These are phyloP conservation scores for Babjeviella inositovora DNA, from an alignment of 805 yeast species.

Conservation along the genomic window DNA sequence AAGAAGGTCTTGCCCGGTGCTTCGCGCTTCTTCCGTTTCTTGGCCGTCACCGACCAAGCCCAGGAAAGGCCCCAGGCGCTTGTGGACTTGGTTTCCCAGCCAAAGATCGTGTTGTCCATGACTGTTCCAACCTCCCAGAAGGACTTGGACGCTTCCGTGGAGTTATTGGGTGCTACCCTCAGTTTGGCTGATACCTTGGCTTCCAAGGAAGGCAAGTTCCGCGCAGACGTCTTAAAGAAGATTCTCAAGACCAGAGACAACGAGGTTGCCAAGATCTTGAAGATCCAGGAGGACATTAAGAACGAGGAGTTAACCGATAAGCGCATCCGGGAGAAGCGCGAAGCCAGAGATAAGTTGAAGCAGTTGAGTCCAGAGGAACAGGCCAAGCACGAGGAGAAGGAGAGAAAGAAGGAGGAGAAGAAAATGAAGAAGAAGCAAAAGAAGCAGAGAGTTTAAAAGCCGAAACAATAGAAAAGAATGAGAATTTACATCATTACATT, in stretches of 20 bases:
- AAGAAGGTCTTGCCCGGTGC: conserved; percentile 23
- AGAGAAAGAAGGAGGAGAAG: conserved; percentile 68
- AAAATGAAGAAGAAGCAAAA: conserved; percentile 53
- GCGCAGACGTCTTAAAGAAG: conserved; percentile 65
- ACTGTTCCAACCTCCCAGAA: conserved; percentile 28
- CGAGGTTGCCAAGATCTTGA: conserved; percentile 57
- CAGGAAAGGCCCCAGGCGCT: conserved; percentile 49
- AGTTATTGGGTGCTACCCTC: conserved; percentile 38
- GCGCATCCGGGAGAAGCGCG: conserved; percentile 54
- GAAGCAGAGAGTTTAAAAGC: conserved; percentile 14
- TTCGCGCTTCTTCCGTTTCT: conserved; percentile 31
- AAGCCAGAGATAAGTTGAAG: conserved; percentile 39
- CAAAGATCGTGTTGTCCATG: conserved; percentile 39
- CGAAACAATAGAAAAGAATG: too few relatives aligned
- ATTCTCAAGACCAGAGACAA: conserved; percentile 61
- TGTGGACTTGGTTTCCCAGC: conserved; percentile 34
- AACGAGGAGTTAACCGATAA: conserved; percentile 57
- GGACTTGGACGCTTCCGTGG: conserved; percentile 31
- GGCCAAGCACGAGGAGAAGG: conserved; percentile 63
- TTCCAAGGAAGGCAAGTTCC: conserved; percentile 30
- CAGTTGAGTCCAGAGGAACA: conserved; percentile 63
- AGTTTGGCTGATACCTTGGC: conserved; percentile 43
- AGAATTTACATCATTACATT: too few relatives aligned
- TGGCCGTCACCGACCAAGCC: conserved; percentile 80
- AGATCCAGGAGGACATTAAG: conserved; percentile 45